Evolutionary conservation across 2,329 filamentous ascomycete genomes (phyloP).

Genomic region (Emergomyces orientalis): DNA sequence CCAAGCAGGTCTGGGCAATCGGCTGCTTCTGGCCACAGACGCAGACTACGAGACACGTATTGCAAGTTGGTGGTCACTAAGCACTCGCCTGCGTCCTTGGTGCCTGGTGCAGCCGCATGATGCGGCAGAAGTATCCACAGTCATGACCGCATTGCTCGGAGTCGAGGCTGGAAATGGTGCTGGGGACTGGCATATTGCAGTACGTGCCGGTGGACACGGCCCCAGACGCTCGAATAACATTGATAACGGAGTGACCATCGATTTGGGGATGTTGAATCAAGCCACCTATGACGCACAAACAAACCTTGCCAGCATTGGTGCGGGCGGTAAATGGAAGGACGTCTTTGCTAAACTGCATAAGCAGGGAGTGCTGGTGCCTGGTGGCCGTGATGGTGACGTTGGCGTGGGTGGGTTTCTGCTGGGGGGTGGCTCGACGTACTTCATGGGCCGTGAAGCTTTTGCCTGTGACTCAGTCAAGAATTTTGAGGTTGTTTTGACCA

Average conservation of each 20-base stretch:
- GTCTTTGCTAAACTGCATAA: constrained; percentile 27
- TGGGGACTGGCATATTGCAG: background rate
- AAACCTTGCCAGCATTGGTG: constrained; percentile 22
- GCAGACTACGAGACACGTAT: background rate
- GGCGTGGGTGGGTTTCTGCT: constrained; percentile 30
- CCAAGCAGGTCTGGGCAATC: background rate
- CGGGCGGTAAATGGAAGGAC: constrained; percentile 27
- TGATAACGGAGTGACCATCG: background rate
- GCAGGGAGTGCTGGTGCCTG: constrained; percentile 23
- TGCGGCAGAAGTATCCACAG: background rate
- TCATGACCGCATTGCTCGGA: background rate
- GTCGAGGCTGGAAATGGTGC: background rate
- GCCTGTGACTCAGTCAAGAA: background rate
- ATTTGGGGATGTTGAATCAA: constrained; percentile 16
- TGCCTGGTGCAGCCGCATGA: background rate
- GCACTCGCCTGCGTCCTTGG: background rate
- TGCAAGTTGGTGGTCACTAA: background rate
- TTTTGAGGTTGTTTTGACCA: constrained; percentile 21
- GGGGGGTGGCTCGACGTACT: constrained; percentile 20
- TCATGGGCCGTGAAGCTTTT: background rate
- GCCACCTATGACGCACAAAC: constrained; percentile 22
- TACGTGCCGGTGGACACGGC: background rate
- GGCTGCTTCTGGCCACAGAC: background rate
- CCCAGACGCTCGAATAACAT: background rate
- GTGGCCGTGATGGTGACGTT: constrained; percentile 28